Conservation (phyloP, 2,329 filamentous ascomycete species). For the Plectosphaerella sp. region DNA sequence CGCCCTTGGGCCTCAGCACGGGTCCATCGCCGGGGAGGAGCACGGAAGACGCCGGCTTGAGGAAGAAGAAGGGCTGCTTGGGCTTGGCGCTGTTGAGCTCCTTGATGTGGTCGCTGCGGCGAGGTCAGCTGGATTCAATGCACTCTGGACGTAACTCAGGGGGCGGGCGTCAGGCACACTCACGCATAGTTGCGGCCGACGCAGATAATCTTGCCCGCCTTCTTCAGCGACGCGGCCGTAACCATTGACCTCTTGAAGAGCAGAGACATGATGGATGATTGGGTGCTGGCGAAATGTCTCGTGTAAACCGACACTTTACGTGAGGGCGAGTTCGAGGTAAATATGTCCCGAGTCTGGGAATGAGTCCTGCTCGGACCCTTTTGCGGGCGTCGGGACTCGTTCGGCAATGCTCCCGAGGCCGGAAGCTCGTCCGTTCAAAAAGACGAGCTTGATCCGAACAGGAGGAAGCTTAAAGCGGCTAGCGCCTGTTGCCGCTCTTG, state of each 20-base stretch:
- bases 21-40: conserved; percentile 74
- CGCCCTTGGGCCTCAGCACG: conserved; percentile 75
- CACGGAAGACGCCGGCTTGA: conserved; percentile 88
- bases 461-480: too few species aligned
- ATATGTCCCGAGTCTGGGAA: too few species aligned
- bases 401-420: too few species aligned
- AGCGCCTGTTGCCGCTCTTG: too few species aligned
- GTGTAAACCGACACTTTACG: too few species aligned
- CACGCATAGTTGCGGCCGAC: conserved; percentile 96
- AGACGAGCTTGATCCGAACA: too few species aligned
- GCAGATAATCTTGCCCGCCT: conserved; percentile 76
- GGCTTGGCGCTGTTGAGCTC: conserved; percentile 85
- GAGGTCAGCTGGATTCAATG: conserved; percentile 8
- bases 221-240: conserved; percentile 42
- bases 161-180: conserved; percentile 24
- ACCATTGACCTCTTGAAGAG: conserved; percentile 30
- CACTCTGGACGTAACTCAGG: conserved; percentile 7
- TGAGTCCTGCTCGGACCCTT: too few species aligned
- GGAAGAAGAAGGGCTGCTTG: conserved; percentile 98
- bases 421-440: too few species aligned
- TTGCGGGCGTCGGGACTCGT: too few species aligned
- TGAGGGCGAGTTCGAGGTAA: too few species aligned
- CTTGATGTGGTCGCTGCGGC: conserved; percentile 76
- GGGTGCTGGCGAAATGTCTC: background rate
- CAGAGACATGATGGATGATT: conserved; percentile 24